These are phyloP conservation scores for Penicillium sp. DNA, from an alignment of 2,329 filamentous ascomycete species.

Conservation along the genomic window DNA sequence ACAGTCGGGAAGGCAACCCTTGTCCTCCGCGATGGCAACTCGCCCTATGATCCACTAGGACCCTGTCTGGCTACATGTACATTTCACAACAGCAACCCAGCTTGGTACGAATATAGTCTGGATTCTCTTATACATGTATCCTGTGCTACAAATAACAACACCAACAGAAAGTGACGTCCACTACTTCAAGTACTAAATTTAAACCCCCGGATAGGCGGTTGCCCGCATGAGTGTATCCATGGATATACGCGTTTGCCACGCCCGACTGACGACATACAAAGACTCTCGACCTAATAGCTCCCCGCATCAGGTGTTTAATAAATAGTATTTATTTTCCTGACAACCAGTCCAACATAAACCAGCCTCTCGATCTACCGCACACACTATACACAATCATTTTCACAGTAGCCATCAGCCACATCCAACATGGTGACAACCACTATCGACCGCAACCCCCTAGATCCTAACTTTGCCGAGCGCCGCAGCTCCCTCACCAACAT, in stretches of 20 bases:
- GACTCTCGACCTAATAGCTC: slow-evolving; percentile 5
- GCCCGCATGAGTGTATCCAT: slow-evolving; percentile 8
- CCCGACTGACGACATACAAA: slow-evolving; percentile 6
- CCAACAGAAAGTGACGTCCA: neutral
- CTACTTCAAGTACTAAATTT: neutral
- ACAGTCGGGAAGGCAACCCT: too few species aligned
- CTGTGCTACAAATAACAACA: neutral
- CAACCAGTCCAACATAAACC: too few species aligned
- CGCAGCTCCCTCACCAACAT: slow-evolving; percentile 12
- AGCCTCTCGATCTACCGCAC: too few species aligned
- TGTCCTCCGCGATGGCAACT: too few species aligned
- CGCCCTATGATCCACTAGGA: too few species aligned
- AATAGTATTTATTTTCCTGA: too few species aligned
- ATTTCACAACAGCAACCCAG: neutral
- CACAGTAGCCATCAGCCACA: neutral
- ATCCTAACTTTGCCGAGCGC: slow-evolving; percentile 17
- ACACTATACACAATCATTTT: neutral
- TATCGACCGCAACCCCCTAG: slow-evolving; percentile 19
- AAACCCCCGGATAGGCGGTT: neutral
- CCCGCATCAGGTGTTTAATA: slow-evolving; percentile 9
- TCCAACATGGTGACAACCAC: slow-evolving; percentile 18
- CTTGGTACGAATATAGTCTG: neutral
- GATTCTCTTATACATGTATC: too few species aligned
- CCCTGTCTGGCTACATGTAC: neutral
- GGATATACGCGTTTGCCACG: slow-evolving; percentile 18